A percentile compares a stretch with the other conserved stretches of the same genome.
These are phyloP conservation scores for Lactarius deliciosus DNA, from an alignment of 768 basidiomycete genomes.

Conservation along the genomic window DNA sequence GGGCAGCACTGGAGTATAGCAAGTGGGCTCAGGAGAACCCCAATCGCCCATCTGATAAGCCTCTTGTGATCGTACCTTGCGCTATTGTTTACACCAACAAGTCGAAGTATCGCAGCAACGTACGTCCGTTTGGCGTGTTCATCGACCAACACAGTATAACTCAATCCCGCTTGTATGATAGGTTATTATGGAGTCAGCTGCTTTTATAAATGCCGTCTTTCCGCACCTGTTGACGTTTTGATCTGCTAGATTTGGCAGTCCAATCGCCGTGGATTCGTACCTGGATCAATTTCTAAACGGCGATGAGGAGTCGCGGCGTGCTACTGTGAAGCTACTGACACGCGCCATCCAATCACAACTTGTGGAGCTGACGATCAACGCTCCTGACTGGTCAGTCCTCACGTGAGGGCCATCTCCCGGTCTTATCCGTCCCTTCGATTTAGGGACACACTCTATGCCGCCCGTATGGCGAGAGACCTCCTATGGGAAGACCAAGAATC, in stretches of 20 bases:
- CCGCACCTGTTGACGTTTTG: slow-evolving; percentile 11
- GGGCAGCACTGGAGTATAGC: slow-evolving; percentile 91
- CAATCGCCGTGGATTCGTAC: slow-evolving; percentile 74
- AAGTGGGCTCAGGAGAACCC: slow-evolving; percentile 69
- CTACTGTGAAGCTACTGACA: slow-evolving; percentile 86
- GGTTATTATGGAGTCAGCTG: slow-evolving; percentile 72
- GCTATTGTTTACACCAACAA: slow-evolving; percentile 96
- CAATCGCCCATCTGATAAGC: slow-evolving; percentile 39
- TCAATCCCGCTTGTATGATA: slow-evolving; percentile 31
- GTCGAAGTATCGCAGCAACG: slow-evolving; percentile 88
- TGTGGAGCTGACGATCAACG: slow-evolving; percentile 79
- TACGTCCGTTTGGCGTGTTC: slow-evolving; percentile 42
- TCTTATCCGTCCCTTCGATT: not conserved
- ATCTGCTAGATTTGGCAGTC: slow-evolving; percentile 69
- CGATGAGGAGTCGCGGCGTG: slow-evolving; percentile 64
- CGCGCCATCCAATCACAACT: slow-evolving; percentile 69
- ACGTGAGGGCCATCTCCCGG: slow-evolving; percentile 1
- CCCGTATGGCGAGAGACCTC: slow-evolving; percentile 89
- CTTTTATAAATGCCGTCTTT: not conserved
- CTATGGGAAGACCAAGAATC: slow-evolving; percentile 84
- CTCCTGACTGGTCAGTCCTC: slow-evolving; percentile 81
- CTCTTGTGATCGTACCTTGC: slow-evolving; percentile 72
- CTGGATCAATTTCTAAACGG: slow-evolving; percentile 73
- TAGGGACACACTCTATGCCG: slow-evolving; percentile 89
- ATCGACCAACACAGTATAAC: not conserved